Base-by-base conservation (phyloP, 257 asterid genomes). In the Nicotiana benthamiana region DNA sequence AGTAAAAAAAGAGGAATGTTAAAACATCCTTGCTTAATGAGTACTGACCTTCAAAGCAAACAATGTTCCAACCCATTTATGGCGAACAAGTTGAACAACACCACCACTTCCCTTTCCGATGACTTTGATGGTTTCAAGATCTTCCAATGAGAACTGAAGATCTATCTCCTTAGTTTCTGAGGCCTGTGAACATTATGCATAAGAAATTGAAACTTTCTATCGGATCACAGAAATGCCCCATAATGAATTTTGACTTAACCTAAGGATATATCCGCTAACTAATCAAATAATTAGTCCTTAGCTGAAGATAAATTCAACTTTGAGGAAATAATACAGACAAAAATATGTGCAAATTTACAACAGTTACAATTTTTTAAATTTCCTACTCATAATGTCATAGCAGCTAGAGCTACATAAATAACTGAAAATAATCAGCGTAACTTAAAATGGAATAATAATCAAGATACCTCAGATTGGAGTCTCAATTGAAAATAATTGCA, bases 31-130 rank as follows among this genome's bases (percentile, higher is more conserved):
- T 86, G 81, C 36, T 74, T 48, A 62, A 60, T 26, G 59, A 28
- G 57, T 48, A 82, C 91, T 79, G 75, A 95, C 99, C 98, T 95
- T 95, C 87, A 95, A 85, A 80, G 99, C 98, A 81, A 92, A 95
- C 80, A 95, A 82, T 32, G 90, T 92, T 80, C 99, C 99, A 70
- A 88, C 92, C 99, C 99, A 95, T 87, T 95, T 92, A 85, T 95
- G 98, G 43, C 95, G 97, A 82, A 92, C 98, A 89, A 95, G 99
- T 80, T 95, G 99, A 86, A 95, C 99, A 48, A 93, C 93, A 40
- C 98, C 99, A 28, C 98, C 98, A 83, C 99, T 93, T 87, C 99
- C 98, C 86, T 95, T 95, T 83, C 99, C 99, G 63, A 95, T 93
- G 80, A 95, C 99, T 91, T 92, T 93, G 86, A 93, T 87, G 67